These are phyloP conservation scores for Lachnellula hyalina DNA, from an alignment of 2,329 filamentous ascomycete species.

Conservation along the genomic window DNA sequence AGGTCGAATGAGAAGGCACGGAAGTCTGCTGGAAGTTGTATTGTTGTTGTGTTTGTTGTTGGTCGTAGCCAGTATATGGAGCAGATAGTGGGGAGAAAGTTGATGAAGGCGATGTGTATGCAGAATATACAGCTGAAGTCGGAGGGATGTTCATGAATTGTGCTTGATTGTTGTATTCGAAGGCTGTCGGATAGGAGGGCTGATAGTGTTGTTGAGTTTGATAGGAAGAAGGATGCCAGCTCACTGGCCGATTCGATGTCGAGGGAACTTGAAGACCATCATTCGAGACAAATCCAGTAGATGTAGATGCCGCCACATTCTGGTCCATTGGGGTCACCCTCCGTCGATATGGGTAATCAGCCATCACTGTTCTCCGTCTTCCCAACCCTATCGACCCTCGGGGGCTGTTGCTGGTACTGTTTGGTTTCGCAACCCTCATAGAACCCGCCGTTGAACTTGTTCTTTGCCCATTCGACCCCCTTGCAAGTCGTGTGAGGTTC, in stretches of 20 bases:
- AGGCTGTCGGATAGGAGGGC: conserved; percentile 35
- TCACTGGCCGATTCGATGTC: conserved; percentile 54
- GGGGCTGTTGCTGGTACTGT: conserved; percentile 65
- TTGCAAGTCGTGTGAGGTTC: conserved; percentile 43
- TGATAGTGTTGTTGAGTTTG: conserved; percentile 31
- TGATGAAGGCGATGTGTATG: conserved; percentile 51
- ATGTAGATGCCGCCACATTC: conserved; percentile 41
- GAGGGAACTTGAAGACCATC: conserved; percentile 27
- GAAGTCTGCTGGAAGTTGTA: conserved; percentile 12
- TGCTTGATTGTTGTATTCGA: conserved; percentile 26
- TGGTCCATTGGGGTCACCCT: conserved; percentile 30
- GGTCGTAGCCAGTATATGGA: conserved; percentile 35
- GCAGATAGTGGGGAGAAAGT: conserved; percentile 50
- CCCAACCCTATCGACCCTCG: conserved; percentile 44
- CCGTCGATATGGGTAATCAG: conserved; percentile 35
- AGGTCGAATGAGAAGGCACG: conserved; percentile 8
- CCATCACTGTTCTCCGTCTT: conserved; percentile 52
- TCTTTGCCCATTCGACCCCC: conserved; percentile 46
- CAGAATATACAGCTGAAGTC: conserved; percentile 51
- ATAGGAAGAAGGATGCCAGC: conserved; percentile 68
- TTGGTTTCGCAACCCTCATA: conserved; percentile 60
- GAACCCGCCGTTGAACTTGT: conserved; percentile 33
- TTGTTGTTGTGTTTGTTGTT: conserved; percentile 23
- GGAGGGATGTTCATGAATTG: conserved; percentile 31
- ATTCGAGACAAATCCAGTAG: conserved; percentile 38